Base-by-base conservation (phyloP, 2,329 filamentous ascomycete species). In the Amphichorda felina region DNA sequence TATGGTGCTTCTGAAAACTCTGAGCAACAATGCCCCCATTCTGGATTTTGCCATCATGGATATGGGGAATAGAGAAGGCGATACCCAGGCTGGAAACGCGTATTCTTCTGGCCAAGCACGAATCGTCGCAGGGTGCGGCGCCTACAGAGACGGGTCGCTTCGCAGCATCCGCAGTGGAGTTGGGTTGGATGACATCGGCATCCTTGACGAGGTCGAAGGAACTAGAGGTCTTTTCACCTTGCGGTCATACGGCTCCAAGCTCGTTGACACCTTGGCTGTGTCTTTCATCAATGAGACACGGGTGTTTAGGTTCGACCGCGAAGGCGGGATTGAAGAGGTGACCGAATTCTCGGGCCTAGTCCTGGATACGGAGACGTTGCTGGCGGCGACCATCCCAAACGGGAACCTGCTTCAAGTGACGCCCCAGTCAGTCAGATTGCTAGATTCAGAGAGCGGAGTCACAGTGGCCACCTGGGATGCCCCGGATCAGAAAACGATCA, bases 1-100 rank as follows among this genome's bases (percentile, higher is more conserved):
- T 0, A 64, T 88, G 40, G 66, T 79, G 33, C 57, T 88, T 4
- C 55, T 91, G 8, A 86, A 94, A 50, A 81, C 75, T 0, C 42
- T 60, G 13, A 53, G 54, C 4, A 98, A 94, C 50, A 85, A 96
- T 46, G 87, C 83, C 0, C 91, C 91, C 0, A 83, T 98, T 29
- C 61, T 96, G 27, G 91, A 98, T 53, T 95, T 98, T 47, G 80
- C 83, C 1, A 76, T 98, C 13, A 94, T 96, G 86, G 91, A 96
- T 50, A 82, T 96, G 69, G 89, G 88, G 1, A 88, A 86, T 46
- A 71, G 85, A 38, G 79, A 84, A 40, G 80, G 80, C 16, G 82
- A 91, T 43, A 75, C 70, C 8, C 79, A 85, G 39, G 57, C 66
- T 14, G 82, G 80, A 3, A 93, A 91, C 48, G 84, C 91, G 42